These are phyloP conservation scores for Aristolochia contorta DNA, from an alignment of 164 flowering plant genomes.

Conservation along the genomic window DNA sequence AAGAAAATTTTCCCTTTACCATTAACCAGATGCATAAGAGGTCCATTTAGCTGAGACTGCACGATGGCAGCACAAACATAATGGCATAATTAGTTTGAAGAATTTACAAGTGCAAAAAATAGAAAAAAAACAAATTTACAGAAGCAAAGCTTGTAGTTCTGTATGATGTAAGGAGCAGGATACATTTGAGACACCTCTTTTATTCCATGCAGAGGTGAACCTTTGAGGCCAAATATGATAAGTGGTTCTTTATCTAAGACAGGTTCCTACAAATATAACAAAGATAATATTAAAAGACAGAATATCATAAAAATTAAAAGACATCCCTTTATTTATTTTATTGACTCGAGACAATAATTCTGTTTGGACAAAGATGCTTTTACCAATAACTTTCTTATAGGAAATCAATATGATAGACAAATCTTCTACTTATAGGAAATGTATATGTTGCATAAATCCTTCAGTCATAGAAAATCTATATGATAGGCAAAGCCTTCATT, in stretches of 20 bases:
- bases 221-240: conserved; percentile 12
- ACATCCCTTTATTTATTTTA: too few species aligned
- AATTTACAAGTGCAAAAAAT: not conserved
- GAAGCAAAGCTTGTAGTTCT: not conserved
- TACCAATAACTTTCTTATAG: too few species aligned
- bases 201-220: conserved; percentile 12
- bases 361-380: too few species aligned
- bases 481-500: too few species aligned
- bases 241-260: conserved; percentile 4
- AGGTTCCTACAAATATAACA: conserved; percentile 4
- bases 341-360: too few species aligned
- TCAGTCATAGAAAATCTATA: too few species aligned
- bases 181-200: conserved; percentile 4
- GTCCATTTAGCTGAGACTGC: conserved; percentile 12
- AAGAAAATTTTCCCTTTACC: conserved; percentile 10
- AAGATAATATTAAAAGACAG: too few species aligned
- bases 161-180: not conserved
- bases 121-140: not conserved
- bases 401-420: too few species aligned
- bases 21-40: conserved; percentile 10
- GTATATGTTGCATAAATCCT: too few species aligned
- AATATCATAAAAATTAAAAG: too few species aligned
- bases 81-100: not conserved
- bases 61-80: not conserved
- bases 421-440: too few species aligned